Base-by-base conservation (phyloP, 805 yeast species). In the Sugiyamaella mastotermitis region DNA sequence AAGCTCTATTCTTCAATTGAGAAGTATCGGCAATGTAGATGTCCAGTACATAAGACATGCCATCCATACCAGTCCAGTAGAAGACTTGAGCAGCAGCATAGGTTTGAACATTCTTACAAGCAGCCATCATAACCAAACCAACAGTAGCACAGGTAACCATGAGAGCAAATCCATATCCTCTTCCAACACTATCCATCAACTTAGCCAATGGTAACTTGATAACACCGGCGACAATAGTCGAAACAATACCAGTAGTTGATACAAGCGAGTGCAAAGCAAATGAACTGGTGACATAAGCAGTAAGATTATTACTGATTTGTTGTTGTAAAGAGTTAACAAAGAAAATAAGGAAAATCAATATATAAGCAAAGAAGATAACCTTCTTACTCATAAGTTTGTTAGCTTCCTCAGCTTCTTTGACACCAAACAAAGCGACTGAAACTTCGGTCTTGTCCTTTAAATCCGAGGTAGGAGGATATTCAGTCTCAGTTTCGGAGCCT, bases 1-100 rank as follows among this genome's bases (percentile, higher is more conserved):
- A 48, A 13, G 59, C 61, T 43, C 67, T 52, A 46, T 58, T 45
- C n/a, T 70, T 76, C 52, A 80, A 62, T 41, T 67, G 64, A 8
- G 84, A 76, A 49, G 72, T 68, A 60, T 80, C 87, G 1, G 83
- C 74, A 43, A 75, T 51, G 25, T 78, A 63, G 27, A 80, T 58
- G 43, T 73, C 65, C 23, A 78, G 23, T 11, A 35, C 33, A 38
- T 78, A 61, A 26, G 72, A 60, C 13, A 74, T 67, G 40, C 85
- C 85, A 22, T 75, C 69, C 54, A 71, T 77, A 5, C 87, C 77
- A 35, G 57, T 48, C 36, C 55, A 56, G 46, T 65, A 67, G 28
- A 68, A 43, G 2, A 43, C 46, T 35, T 42, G 39, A 49, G 80
- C 83, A 17, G 73, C 81, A 37, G 78, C 76, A 46, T 68, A 77